Evolutionary conservation across 345 rosid species (phyloP), one percentile per base, ranked within the genome.

Genomic region (Aquilaria sinensis): DNA sequence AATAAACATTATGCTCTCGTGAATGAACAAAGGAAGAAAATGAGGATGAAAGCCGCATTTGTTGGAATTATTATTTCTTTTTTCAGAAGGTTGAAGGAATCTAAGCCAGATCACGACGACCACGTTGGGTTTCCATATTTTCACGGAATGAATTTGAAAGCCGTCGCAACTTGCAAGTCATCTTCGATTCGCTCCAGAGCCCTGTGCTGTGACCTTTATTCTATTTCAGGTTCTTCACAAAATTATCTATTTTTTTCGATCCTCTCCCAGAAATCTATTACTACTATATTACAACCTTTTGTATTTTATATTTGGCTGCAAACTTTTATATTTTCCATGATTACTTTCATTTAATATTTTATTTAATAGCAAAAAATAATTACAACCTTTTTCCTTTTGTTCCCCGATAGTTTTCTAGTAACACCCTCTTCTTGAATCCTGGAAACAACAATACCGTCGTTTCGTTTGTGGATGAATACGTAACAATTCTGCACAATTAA

Each of bases 51-150:
- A n/a, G 14, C 60, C 33, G 2, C 53, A 29, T 49, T 37, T 48
- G 31, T 13, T 58, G 45, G 13, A 63, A 55, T 63, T 15, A 31
- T 15, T 10, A 4, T 10, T 45, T 60, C n/a, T 51, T 64, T 54
- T 50, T 49, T 32, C 23, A 31, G 16, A 31, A 32, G 13, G 59
- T 64, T 46, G 64, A 61, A 52, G 67, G 77, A 72, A 76, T 69
- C 68, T 53, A 60, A 46, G 60, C 29, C 66, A 61, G 62, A 57
- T 71, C 70, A 65, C 31, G 41, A 62, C 15, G 46, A 16, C 9
- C 60, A 48, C 14, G 12, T 50, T 33, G 58, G 55, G 31, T 61
- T 63, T n/a, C 15, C 51, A 48, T 41, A 11, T 9, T 11, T 29
- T 37, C 43, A 48, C 47, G 51, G 41, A 63, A 16, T 67, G 37